These are phyloP conservation scores for Talaromyces liani DNA, from an alignment of 495 filamentous ascomycete genomes.

Conservation along the genomic window DNA sequence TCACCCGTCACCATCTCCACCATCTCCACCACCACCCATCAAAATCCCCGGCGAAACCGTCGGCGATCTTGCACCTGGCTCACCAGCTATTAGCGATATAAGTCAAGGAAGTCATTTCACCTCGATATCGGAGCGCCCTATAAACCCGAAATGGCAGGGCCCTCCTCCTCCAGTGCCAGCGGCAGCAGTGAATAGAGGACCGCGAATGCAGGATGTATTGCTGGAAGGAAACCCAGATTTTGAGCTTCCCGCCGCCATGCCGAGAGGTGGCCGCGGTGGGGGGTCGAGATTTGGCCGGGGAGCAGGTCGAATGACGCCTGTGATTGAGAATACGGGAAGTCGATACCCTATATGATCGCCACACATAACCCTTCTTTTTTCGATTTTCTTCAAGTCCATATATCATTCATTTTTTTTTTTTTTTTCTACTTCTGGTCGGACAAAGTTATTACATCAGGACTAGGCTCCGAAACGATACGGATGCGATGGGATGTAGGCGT, in stretches of 20 bases:
- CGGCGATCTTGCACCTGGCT: constrained; percentile 53
- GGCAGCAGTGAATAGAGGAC: constrained; percentile 8
- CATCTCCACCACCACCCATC: background rate
- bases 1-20: background rate
- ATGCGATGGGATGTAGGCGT: background rate
- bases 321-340: constrained; percentile 6
- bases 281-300: constrained; percentile 12
- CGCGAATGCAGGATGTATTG: constrained; percentile 49
- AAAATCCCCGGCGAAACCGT: constrained; percentile 19
- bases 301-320: constrained; percentile 19
- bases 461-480: background rate
- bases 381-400: background rate
- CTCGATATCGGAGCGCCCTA: constrained; percentile 72
- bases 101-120: constrained; percentile 74
- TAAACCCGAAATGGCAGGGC: constrained; percentile 78
- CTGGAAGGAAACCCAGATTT: constrained; percentile 72
- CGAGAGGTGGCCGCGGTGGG: constrained; percentile 14
- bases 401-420: background rate
- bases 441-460: background rate
- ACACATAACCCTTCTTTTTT: background rate
- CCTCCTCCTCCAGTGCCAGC: constrained; percentile 25
- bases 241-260: constrained; percentile 33
- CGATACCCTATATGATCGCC: background rate
- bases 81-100: constrained; percentile 67
- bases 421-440: background rate